Evolutionary conservation across 768 basidiomycete genomes (phyloP).

Genomic region (Termitomyces sp.): DNA sequence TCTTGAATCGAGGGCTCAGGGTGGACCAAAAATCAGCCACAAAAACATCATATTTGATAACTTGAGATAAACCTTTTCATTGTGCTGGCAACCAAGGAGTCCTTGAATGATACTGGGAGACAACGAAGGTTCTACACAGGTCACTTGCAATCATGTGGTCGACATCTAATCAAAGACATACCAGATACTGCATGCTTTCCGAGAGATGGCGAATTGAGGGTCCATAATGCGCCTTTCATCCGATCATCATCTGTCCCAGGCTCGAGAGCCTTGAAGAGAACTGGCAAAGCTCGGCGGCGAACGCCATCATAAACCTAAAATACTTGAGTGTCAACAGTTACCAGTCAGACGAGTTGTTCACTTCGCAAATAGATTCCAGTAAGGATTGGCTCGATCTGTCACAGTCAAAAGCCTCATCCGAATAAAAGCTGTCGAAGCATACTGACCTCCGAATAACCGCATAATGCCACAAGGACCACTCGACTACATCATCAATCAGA

Average conservation of each 20-base stretch:
- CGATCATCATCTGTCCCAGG: slow-evolving; percentile 78
- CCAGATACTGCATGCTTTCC: slow-evolving; percentile 51
- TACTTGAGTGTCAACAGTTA: background rate
- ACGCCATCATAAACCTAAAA: slow-evolving; percentile 63
- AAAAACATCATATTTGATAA: background rate
- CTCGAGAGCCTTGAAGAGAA: slow-evolving; percentile 49
- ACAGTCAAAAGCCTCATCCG: slow-evolving; percentile 13
- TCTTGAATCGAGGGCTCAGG: slow-evolving; percentile 71
- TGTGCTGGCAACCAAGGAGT: slow-evolving; percentile 71
- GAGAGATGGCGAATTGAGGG: slow-evolving; percentile 58
- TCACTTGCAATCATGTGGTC: background rate
- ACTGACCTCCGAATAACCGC: slow-evolving; percentile 45
- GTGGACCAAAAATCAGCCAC: background rate
- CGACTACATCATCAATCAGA: slow-evolving; percentile 64
- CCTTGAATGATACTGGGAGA: slow-evolving; percentile 51
- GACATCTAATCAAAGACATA: slow-evolving; percentile 15
- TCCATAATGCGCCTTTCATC: slow-evolving; percentile 91
- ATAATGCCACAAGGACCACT: slow-evolving; percentile 79
- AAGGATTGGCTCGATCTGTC: slow-evolving; percentile 41
- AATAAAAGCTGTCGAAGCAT: background rate
- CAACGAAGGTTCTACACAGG: slow-evolving; percentile 53
- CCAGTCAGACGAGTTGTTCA: slow-evolving; percentile 18
- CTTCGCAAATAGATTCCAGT: slow-evolving; percentile 46
- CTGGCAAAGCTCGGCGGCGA: slow-evolving; percentile 54
- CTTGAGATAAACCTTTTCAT: slow-evolving; percentile 59